A percentile compares a stretch with the other conserved stretches of the same genome.
phyloP scores from a whole-genome alignment of 305 asterid genomes.

The Fraxinus nigra region DNA sequence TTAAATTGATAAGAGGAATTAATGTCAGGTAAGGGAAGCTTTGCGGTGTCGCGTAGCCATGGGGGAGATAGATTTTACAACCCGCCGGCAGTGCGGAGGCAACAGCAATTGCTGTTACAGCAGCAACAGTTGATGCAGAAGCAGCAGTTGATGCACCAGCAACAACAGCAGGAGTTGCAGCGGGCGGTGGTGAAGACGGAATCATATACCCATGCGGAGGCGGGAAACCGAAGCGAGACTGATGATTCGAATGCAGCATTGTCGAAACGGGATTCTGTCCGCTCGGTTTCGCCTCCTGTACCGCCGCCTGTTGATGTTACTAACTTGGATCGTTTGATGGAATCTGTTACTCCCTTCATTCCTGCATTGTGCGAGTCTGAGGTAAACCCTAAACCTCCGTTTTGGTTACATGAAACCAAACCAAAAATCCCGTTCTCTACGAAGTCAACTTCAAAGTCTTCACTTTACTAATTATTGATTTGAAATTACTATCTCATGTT shows the following conservation, averaged over 20 bases:
- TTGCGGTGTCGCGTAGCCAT: constrained; percentile 46
- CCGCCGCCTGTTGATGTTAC: constrained; percentile 36
- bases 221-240: constrained; percentile 32
- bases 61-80: constrained; percentile 59
- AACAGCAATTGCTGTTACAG: constrained; percentile 39
- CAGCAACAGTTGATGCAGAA: constrained; percentile 41
- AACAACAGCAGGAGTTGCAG: constrained; percentile 23
- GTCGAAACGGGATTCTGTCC: constrained; percentile 33
- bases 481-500: not conserved
- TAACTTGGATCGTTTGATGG: constrained; percentile 69
- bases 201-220: constrained; percentile 17
- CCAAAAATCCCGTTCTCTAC: not conserved
- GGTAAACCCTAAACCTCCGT: constrained; percentile 50
- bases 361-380: constrained; percentile 41
- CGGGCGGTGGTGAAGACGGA: constrained; percentile 34
- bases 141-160: constrained; percentile 17
- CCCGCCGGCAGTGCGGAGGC: constrained; percentile 55
- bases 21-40: constrained; percentile 70
- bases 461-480: constrained; percentile 7
- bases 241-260: constrained; percentile 45
- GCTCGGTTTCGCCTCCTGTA: constrained; percentile 12
- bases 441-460: constrained; percentile 8
- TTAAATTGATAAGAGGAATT: not conserved
- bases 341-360: constrained; percentile 56
- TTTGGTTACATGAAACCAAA: not conserved